Percentiles rank a stretch among this genome's conserved stretches.
These are phyloP conservation scores for Aspergillus mulundensis DNA, from an alignment of 495 filamentous ascomycete genomes.

Conservation along the genomic window DNA sequence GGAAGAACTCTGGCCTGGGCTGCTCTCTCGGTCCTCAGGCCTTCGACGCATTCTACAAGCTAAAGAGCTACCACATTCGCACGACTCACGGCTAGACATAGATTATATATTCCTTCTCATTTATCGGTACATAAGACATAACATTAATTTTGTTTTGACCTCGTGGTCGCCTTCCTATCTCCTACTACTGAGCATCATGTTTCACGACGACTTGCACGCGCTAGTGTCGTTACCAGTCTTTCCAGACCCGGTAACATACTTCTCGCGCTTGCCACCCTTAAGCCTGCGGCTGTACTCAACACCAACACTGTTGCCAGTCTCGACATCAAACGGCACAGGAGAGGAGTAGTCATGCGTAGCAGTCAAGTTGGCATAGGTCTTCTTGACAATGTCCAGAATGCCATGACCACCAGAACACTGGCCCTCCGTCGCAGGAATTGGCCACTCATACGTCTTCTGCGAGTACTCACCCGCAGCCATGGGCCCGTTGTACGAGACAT, in stretches of 20 bases:
- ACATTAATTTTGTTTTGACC: constrained; percentile 23
- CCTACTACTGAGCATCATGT: not conserved
- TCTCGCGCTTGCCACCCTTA: constrained; percentile 15
- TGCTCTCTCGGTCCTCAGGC: constrained; percentile 84
- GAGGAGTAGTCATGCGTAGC: constrained; percentile 40
- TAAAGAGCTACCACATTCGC: constrained; percentile 95
- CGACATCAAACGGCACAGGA: constrained; percentile 29
- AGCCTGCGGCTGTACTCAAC: constrained; percentile 18
- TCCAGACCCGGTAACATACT: constrained; percentile 3
- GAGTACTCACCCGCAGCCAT: constrained; percentile 30
- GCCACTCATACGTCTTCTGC: constrained; percentile 34
- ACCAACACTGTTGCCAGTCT: constrained; percentile 14
- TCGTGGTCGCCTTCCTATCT: not conserved
- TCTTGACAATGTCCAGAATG: constrained; percentile 37
- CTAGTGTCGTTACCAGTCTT: not conserved
- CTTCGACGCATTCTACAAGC: constrained; percentile 90
- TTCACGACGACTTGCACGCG: not conserved
- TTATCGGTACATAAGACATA: not conserved
- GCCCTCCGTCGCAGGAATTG: constrained; percentile 36
- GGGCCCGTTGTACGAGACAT: constrained; percentile 44
- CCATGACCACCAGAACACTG: constrained; percentile 43
- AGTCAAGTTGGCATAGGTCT: constrained; percentile 27
- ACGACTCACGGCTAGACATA: constrained; percentile 34
- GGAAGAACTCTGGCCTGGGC: constrained; percentile 94
- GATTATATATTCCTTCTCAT: constrained; percentile 57